Evolutionary conservation across 2,329 filamentous ascomycete genomes (phyloP), one percentile per base, ranked within the genome.

Genomic region (Pseudogymnoascus sp.): DNA sequence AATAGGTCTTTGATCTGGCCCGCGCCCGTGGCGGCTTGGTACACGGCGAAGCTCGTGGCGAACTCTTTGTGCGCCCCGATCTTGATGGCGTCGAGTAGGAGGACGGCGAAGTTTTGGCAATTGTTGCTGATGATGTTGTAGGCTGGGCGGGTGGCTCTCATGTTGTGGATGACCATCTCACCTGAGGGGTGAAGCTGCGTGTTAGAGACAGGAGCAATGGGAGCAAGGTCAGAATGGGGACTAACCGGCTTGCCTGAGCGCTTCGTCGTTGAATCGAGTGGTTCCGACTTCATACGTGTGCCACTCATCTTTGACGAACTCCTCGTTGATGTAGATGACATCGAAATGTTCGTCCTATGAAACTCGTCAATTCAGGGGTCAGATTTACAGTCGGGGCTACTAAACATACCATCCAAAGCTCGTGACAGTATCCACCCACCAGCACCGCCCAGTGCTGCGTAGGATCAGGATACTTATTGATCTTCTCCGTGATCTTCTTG

Each of bases 51-150:
- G 0, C 76, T 82, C 2, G 82, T 83, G 38, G 77, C 81, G 44
- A 85, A 84, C 59, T 84, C 76, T 47, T 76, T 78, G 64, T 78
- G 77, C 11, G 76, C 73, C 6, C 80, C 79, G 11, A 81, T 75
- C 64, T 83, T 80, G 64, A 85, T 81, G 31, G 80, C 79, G 64
- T 84, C 81, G 6, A 85, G 77, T 13, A 84, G 72, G 50, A 77
- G 73, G 13, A 83, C 68, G 0, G 81, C 82, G 64, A 81, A 85
- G 16, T 81, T 84, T 67, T 85, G 82, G 70, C 82, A 85, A 71
- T 85, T 85, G 70, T 85, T 85, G 66, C 76, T 80, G 69, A 85
- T 84, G 63, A 85, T 76, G 62, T 84, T 84, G 71, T 85, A 85
- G 0, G 74, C 79, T 0, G 81, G 77, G 8, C 77, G 76, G 60